Percentiles rank a stretch among this genome's conserved stretches.
These are phyloP conservation scores for Colletotrichum echinochloae DNA, from an alignment of 2,329 filamentous ascomycete genomes.

Conservation along the genomic window DNA sequence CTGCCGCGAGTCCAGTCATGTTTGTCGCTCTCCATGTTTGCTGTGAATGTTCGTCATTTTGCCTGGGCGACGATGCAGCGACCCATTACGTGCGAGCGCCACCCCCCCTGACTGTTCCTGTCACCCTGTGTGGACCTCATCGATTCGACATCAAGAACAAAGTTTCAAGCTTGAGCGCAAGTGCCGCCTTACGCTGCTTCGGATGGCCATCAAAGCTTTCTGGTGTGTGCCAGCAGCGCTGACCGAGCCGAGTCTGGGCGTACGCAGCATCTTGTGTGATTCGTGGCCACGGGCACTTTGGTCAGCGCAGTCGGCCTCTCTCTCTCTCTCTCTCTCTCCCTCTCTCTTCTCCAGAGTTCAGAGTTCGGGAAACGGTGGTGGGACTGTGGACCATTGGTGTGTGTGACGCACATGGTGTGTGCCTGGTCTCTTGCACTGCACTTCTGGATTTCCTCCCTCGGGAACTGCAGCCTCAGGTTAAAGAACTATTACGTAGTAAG, in stretches of 20 bases:
- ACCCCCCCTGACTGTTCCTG: constrained; percentile 18
- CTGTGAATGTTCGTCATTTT: constrained; percentile 1
- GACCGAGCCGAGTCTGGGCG: neutral
- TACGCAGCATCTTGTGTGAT: neutral
- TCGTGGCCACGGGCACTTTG: neutral
- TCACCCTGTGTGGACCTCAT: constrained; percentile 4
- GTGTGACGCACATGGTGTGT: neutral
- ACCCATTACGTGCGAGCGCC: constrained; percentile 7
- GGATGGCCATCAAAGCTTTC: neutral
- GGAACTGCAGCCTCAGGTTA: constrained; percentile 17
- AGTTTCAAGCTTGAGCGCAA: constrained; percentile 7
- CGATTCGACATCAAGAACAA: constrained; percentile 4
- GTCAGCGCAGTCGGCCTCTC: constrained; percentile 1
- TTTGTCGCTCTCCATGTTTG: constrained; percentile 9
- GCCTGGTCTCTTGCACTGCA: neutral
- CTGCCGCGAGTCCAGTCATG: neutral
- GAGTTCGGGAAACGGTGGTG: constrained; percentile 26
- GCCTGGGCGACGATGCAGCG: constrained; percentile 6
- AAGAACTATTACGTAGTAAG: too few relatives aligned
- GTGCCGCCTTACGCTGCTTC: neutral
- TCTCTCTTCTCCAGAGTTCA: neutral
- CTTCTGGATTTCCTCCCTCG: neutral
- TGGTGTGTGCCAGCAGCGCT: constrained; percentile 1
- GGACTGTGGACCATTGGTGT: too few relatives aligned
- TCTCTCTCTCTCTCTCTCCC: constrained; percentile 1